Evolutionary conservation across 352 stramenopile genomes (phyloP).

Genomic region (Globisporangium solare): DNA sequence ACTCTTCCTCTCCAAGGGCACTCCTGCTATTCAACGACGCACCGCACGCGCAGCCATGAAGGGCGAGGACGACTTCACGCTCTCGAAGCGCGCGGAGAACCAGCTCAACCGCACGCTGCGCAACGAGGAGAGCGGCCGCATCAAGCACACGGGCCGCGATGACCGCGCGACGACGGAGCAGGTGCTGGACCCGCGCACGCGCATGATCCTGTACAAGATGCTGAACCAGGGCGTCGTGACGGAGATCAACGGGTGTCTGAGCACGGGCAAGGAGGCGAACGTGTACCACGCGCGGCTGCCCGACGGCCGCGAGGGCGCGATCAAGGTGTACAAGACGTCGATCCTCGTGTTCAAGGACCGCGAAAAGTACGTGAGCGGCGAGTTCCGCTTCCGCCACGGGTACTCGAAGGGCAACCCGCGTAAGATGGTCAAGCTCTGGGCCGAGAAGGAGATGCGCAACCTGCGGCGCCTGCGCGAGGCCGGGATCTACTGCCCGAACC

Average conservation of each 20-base stretch:
- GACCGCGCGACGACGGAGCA: slow-evolving; percentile 98
- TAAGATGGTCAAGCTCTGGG: slow-evolving; percentile 99
- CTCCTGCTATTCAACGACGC: background rate
- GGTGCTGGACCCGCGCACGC: slow-evolving; percentile 96
- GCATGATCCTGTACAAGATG: slow-evolving; percentile 99
- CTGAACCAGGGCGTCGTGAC: slow-evolving; percentile 94
- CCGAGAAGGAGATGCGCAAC: slow-evolving; percentile 99
- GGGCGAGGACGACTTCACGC: slow-evolving; percentile 56
- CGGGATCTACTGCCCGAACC: slow-evolving; percentile 89
- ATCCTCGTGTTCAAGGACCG: slow-evolving; percentile 99
- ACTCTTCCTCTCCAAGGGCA: no score
- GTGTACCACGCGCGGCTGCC: slow-evolving; percentile 95
- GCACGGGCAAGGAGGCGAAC: slow-evolving; percentile 99
- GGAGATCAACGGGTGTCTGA: slow-evolving; percentile 98
- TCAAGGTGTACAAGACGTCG: slow-evolving; percentile 86
- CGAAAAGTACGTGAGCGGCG: slow-evolving; percentile 98
- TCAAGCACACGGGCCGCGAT: slow-evolving; percentile 93
- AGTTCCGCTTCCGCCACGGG: slow-evolving; percentile 97
- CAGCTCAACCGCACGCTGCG: slow-evolving; percentile 71
- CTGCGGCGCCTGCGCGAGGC: slow-evolving; percentile 90
- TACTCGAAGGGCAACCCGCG: slow-evolving; percentile 97
- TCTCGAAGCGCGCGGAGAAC: slow-evolving; percentile 80
- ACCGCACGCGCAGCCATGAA: slow-evolving; percentile 24
- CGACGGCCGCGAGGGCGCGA: slow-evolving; percentile 71
- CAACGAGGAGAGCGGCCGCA: slow-evolving; percentile 69